Percentiles rank a stretch among this genome's conserved stretches.
Conservation (phyloP, 306 rosid species). For the Citrullus amarus region DNA sequence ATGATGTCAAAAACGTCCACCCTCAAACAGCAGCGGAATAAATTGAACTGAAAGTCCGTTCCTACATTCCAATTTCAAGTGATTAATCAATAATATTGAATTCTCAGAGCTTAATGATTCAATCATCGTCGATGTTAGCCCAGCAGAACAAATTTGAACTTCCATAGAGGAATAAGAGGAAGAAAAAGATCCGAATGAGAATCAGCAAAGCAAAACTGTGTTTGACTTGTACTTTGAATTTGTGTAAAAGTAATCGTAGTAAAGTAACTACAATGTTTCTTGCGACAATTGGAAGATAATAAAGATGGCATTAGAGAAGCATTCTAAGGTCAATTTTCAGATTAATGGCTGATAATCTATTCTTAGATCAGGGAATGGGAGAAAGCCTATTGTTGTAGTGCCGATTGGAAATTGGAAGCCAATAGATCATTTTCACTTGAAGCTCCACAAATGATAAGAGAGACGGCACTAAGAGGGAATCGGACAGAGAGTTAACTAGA, state of each 20-base stretch:
- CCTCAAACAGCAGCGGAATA: conserved; percentile 19
- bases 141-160: no score
- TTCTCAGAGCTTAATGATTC: no score
- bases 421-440: background rate
- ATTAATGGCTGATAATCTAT: background rate
- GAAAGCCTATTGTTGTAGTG: background rate
- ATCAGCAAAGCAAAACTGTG: no score
- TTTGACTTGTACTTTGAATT: no score
- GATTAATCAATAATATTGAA: background rate
- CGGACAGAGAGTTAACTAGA: no score
- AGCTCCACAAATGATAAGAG: background rate
- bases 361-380: background rate
- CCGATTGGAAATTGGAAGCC: background rate
- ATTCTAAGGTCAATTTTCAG: background rate
- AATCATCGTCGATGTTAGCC: no score
- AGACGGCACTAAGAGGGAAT: no score
- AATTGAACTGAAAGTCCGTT: background rate
- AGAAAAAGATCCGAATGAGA: no score
- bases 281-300: no score
- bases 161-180: no score
- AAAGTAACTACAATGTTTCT: no score
- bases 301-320: background rate
- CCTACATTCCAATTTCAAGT: background rate
- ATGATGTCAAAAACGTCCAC: conserved; percentile 10
- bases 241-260: no score